Conservation (phyloP, 2,329 filamentous ascomycete species). For the Cercospora sp. region DNA sequence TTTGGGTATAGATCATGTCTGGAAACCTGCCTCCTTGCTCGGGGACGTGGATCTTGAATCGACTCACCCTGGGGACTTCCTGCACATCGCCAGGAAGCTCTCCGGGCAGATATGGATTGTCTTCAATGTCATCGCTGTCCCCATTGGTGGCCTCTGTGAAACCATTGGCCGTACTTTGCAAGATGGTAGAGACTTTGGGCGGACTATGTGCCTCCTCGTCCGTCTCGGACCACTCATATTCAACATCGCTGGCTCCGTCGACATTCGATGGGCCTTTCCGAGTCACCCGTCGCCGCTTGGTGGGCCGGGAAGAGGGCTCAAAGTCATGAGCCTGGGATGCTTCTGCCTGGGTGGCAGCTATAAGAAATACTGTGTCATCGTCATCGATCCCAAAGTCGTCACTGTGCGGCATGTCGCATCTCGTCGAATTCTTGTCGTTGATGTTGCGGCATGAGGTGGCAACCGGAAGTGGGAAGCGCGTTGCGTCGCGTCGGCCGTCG, state of each 20-base stretch:
- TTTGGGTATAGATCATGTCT: constrained; percentile 47
- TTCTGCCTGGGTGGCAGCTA: constrained; percentile 36
- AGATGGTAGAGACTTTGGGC: constrained; percentile 16
- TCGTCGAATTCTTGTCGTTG: constrained; percentile 5
- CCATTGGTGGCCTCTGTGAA: constrained; percentile 15
- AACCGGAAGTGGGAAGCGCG: not conserved
- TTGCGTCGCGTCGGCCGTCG: constrained; percentile 11
- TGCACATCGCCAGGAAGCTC: constrained; percentile 27
- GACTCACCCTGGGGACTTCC: constrained; percentile 37
- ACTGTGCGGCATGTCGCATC: constrained; percentile 34
- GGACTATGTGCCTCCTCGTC: constrained; percentile 27
- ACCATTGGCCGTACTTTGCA: constrained; percentile 5
- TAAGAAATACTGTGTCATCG: constrained; percentile 37
- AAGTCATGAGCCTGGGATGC: constrained; percentile 34
- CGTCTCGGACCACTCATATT: constrained; percentile 23
- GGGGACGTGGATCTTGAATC: constrained; percentile 48
- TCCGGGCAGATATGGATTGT: constrained; percentile 32
- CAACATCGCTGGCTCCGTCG: constrained; percentile 31
- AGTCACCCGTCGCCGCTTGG: constrained; percentile 34
- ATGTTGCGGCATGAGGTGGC: constrained; percentile 5
- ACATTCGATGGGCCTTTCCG: constrained; percentile 23
- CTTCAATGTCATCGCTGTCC: constrained; percentile 22
- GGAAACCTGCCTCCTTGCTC: constrained; percentile 43
- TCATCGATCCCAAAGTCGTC: constrained; percentile 38
- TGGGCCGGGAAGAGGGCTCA: constrained; percentile 36